Conservation (phyloP, 2,329 filamentous ascomycete species). For the Phialophora chinensis region DNA sequence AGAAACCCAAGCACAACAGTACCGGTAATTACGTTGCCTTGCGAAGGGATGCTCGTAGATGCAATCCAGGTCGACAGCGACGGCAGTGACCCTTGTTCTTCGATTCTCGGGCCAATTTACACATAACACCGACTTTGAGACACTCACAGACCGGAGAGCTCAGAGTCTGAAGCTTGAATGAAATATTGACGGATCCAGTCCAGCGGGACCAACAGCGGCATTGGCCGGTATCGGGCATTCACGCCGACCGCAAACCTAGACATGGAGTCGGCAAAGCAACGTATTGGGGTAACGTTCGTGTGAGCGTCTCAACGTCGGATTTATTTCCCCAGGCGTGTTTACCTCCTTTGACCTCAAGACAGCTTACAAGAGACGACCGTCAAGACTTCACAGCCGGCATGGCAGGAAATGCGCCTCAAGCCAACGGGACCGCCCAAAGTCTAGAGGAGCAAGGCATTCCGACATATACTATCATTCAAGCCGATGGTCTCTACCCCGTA, state of each 20-base stretch:
- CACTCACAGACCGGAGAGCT: too few species aligned
- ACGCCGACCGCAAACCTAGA: neutral
- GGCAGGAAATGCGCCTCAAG: conserved; percentile 2
- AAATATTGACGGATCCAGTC: too few species aligned
- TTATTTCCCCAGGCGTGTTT: neutral
- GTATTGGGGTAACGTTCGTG: neutral
- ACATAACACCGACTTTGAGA: too few species aligned
- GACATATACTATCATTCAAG: conserved; percentile 37
- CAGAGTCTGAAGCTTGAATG: too few species aligned
- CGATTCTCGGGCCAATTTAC: too few species aligned
- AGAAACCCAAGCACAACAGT: neutral
- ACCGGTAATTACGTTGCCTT: neutral
- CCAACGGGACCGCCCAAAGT: neutral
- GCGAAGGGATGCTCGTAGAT: neutral
- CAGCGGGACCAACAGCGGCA: neutral
- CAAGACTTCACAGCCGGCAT: neutral
- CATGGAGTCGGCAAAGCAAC: neutral
- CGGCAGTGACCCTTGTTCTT: too few species aligned
- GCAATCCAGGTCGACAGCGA: neutral
- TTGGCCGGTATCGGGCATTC: neutral
- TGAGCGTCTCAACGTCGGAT: neutral
- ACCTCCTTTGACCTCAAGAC: neutral
- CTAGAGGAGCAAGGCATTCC: conserved; percentile 5
- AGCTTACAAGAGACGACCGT: neutral
- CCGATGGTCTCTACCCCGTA: conserved; percentile 38